Conservation (phyloP, 2,329 filamentous ascomycete genomes). For the Cordyceps militaris region DNA sequence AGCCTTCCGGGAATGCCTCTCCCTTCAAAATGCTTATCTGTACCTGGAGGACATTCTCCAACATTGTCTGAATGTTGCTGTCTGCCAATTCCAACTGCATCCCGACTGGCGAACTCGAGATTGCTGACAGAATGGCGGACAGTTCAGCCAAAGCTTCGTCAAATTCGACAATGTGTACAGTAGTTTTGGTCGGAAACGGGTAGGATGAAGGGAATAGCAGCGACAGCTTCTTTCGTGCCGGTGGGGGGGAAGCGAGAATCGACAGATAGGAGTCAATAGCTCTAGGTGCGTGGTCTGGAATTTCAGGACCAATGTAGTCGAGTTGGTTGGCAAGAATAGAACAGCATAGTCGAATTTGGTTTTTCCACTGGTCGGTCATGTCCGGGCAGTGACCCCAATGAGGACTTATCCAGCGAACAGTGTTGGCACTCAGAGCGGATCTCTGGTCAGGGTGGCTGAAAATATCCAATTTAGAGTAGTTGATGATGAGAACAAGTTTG, state of each 20-base stretch:
- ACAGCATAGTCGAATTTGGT: conserved; percentile 89
- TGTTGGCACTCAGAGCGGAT: conserved; percentile 68
- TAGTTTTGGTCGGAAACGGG: conserved; percentile 72
- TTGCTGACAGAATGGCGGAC: conserved; percentile 75
- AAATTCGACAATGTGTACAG: conserved; percentile 55
- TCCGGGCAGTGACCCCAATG: conserved; percentile 78
- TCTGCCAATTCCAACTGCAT: conserved; percentile 70
- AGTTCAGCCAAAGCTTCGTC: conserved; percentile 87
- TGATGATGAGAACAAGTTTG: conserved; percentile 86
- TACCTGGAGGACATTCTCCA: conserved; percentile 74
- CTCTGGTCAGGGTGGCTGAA: conserved; percentile 75
- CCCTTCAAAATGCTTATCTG: conserved; percentile 84
- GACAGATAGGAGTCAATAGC: conserved; percentile 83
- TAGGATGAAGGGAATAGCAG: conserved; percentile 85
- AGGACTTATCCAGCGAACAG: conserved; percentile 81
- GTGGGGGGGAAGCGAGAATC: conserved; percentile 52
- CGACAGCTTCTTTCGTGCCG: conserved; percentile 62
- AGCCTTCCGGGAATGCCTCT: conserved; percentile 80
- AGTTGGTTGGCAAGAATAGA: conserved; percentile 85
- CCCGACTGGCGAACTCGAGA: conserved; percentile 63
- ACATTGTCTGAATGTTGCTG: conserved; percentile 64
- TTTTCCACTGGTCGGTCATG: conserved; percentile 79
- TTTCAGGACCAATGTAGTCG: conserved; percentile 68
- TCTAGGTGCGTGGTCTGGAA: conserved; percentile 84
- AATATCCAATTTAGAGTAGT: conserved; percentile 75